Evolutionary conservation across 257 asterid species (phyloP).

Genomic region (Ophiorrhiza pumila): DNA sequence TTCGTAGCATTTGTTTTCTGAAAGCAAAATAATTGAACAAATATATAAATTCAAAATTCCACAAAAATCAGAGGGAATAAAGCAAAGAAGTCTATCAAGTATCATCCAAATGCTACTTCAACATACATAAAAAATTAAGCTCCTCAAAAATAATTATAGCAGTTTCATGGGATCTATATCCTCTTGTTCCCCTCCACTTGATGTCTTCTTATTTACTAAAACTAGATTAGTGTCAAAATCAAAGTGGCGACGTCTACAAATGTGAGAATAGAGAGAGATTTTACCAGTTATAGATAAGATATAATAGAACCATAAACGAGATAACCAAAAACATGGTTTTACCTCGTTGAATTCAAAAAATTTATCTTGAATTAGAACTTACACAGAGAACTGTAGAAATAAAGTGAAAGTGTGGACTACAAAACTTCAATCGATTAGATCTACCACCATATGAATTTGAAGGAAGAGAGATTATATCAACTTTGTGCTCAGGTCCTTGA

Average conservation of each 20-base stretch:
- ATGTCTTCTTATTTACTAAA: conserved; percentile 75
- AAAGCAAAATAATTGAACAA: no score
- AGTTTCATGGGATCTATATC: conserved; percentile 28
- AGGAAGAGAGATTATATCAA: not conserved
- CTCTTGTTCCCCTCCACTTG: conserved; percentile 32
- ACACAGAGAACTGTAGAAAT: not conserved
- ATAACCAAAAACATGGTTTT: not conserved
- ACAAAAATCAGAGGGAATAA: no score
- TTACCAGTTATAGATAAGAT: not conserved
- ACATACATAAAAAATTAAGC: no score
- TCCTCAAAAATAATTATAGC: not conserved
- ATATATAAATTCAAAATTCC: no score
- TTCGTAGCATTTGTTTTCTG: no score
- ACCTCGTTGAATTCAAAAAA: not conserved
- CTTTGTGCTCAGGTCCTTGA: not conserved
- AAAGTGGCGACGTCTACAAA: conserved; percentile 93
- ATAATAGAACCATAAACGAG: not conserved
- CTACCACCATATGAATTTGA: not conserved
- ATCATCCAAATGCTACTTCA: no score
- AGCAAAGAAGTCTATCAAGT: no score
- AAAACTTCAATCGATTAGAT: not conserved
- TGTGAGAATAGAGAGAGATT: conserved; percentile 10
- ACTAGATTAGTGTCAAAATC: conserved; percentile 89
- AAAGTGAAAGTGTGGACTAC: not conserved
- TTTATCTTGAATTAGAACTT: not conserved